phyloP scores from a whole-genome alignment of 257 asterid species.

The Catharanthus roseus region DNA sequence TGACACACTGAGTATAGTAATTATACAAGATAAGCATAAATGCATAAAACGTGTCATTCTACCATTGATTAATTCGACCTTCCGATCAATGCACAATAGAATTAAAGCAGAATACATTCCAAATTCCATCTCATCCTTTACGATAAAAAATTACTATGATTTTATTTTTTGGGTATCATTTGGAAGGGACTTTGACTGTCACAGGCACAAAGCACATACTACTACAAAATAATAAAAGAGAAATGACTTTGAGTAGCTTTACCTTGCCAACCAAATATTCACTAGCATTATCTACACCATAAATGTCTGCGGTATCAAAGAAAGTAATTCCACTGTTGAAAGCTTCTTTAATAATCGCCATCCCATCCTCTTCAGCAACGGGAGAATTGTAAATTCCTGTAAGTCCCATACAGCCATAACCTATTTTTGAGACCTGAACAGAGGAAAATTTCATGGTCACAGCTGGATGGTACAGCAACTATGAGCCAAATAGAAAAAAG shows the following conservation, averaged over 20 bases:
- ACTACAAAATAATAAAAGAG: not conserved
- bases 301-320: conserved; percentile 44
- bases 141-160: no score
- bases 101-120: no score
- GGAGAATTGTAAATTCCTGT: conserved; percentile 46
- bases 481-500: no score
- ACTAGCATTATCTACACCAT: conserved; percentile 39
- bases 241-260: not conserved
- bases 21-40: not conserved
- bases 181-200: not conserved
- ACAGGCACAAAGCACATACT: not conserved
- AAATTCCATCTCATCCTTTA: not conserved
- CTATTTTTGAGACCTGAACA: conserved; percentile 44
- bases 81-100: not conserved
- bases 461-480: not conserved
- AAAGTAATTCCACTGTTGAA: conserved; percentile 38
- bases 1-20: not conserved
- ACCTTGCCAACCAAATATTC: conserved; percentile 50
- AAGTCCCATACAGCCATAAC: conserved; percentile 65
- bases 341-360: conserved; percentile 44
- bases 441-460: not conserved
- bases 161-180: no score
- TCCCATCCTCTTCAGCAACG: conserved; percentile 41
- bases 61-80: not conserved
- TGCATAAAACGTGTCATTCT: not conserved